Percentiles rank a stretch among this genome's conserved stretches.
These are phyloP conservation scores for Fusarium caatingaense DNA, from an alignment of 2,329 filamentous ascomycete genomes.

Conservation along the genomic window DNA sequence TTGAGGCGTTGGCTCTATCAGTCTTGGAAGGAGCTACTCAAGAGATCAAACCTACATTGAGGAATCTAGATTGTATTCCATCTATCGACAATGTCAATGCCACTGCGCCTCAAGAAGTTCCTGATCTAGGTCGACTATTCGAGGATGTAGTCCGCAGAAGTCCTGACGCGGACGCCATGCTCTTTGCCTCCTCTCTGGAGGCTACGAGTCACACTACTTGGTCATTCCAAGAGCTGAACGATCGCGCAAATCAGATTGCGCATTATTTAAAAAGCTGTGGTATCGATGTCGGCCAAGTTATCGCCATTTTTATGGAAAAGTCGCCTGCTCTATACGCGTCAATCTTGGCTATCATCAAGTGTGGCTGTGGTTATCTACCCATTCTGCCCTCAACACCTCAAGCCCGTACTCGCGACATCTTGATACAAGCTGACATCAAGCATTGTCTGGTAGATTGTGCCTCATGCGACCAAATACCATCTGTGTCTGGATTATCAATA, in stretches of 20 bases:
- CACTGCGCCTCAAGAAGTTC: constrained; percentile 48
- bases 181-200: constrained; percentile 64
- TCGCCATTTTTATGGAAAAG: constrained; percentile 84
- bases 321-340: constrained; percentile 77
- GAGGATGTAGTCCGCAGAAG: constrained; percentile 61
- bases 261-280: constrained; percentile 60
- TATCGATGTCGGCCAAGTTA: constrained; percentile 63
- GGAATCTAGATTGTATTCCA: constrained; percentile 49
- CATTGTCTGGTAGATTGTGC: constrained; percentile 57
- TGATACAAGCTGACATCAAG: constrained; percentile 67
- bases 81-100: constrained; percentile 63
- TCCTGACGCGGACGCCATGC: constrained; percentile 70
- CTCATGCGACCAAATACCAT: constrained; percentile 32
- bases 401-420: constrained; percentile 69
- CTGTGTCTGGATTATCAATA: constrained; percentile 33
- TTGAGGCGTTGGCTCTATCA: constrained; percentile 62
- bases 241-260: constrained; percentile 72
- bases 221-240: constrained; percentile 74
- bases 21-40: constrained; percentile 45
- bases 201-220: constrained; percentile 54
- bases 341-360: constrained; percentile 79
- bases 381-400: constrained; percentile 77
- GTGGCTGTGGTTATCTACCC: constrained; percentile 83
- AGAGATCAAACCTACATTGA: constrained; percentile 21
- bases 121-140: constrained; percentile 64